These are phyloP conservation scores for Westerdykella ornata DNA, from an alignment of 2,329 filamentous ascomycete genomes.

Conservation along the genomic window DNA sequence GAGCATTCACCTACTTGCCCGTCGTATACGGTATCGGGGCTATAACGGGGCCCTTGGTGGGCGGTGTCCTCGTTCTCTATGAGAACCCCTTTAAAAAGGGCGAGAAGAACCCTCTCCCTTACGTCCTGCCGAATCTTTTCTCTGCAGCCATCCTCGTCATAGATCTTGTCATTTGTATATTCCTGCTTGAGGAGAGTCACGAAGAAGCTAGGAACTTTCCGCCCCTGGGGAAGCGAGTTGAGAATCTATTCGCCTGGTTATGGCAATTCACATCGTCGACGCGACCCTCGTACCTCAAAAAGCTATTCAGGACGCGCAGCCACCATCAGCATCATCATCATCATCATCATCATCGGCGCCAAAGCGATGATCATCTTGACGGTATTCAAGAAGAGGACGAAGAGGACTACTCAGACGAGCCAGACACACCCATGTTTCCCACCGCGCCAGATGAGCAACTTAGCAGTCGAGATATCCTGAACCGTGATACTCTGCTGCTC, in stretches of 20 bases:
- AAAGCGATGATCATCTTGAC: conserved; percentile 27
- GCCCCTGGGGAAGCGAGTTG: conserved; percentile 50
- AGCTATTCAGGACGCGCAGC: conserved; percentile 20
- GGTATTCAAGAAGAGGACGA: conserved; percentile 38
- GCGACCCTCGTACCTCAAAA: conserved; percentile 54
- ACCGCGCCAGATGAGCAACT: conserved; percentile 40
- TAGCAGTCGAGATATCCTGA: conserved; percentile 58
- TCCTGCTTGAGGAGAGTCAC: conserved; percentile 83
- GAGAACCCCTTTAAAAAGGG: conserved; percentile 50
- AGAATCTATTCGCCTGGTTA: conserved; percentile 58
- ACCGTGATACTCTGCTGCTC: conserved; percentile 73
- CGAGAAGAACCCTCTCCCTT: conserved; percentile 62
- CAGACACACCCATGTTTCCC: conserved; percentile 35
- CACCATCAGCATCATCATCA: conserved; percentile 22
- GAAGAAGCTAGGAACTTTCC: conserved; percentile 59
- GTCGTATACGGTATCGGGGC: conserved; percentile 93
- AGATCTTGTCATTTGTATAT: conserved; percentile 65
- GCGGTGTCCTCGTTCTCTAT: conserved; percentile 69
- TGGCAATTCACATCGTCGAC: conserved; percentile 61
- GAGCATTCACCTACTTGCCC: conserved; percentile 87
- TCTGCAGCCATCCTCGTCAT: conserved; percentile 64
- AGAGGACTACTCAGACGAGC: conserved; percentile 38
- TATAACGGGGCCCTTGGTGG: conserved; percentile 87
- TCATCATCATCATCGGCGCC: conserved; percentile 18
- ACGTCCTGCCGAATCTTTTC: conserved; percentile 75